These are phyloP conservation scores for Thalassiosira livingstoniorum DNA, from an alignment of 352 stramenopile species.

Conservation along the genomic window DNA sequence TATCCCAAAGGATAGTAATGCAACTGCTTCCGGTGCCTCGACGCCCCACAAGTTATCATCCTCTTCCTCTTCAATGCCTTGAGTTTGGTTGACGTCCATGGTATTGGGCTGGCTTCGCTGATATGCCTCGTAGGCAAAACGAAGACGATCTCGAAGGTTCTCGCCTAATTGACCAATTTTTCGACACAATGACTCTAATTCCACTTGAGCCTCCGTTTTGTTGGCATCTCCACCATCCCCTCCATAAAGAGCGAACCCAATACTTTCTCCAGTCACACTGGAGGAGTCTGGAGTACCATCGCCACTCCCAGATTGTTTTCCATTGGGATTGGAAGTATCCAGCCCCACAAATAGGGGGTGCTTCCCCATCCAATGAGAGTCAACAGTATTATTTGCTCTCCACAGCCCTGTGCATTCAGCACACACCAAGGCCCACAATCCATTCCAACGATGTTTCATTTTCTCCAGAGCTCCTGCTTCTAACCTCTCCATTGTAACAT, in stretches of 20 bases:
- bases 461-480: not conserved
- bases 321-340: not conserved
- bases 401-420: constrained; percentile 71
- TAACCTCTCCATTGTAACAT: not conserved
- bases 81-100: constrained; percentile 1
- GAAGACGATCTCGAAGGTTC: constrained; percentile 35
- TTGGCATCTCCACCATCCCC: not conserved
- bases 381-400: constrained; percentile 26
- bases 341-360: constrained; percentile 65
- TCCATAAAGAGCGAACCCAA: not conserved
- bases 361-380: constrained; percentile 32
- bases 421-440: constrained; percentile 63
- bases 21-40: constrained; percentile 51
- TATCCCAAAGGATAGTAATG: constrained; percentile 70
- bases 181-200: constrained; percentile 41
- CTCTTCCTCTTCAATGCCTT: constrained; percentile 11
- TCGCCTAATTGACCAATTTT: constrained; percentile 34
- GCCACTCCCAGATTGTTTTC: not conserved
- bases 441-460: constrained; percentile 33
- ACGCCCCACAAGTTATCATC: constrained; percentile 52
- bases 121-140: constrained; percentile 29
- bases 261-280: constrained; percentile 3
- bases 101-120: not conserved
- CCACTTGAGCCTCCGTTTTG: constrained; percentile 18
- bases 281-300: not conserved